A percentile compares a stretch with the other conserved stretches of the same genome.
These are phyloP conservation scores for Cladosporium sp. DNA, from an alignment of 2,329 filamentous ascomycete genomes.

Conservation along the genomic window DNA sequence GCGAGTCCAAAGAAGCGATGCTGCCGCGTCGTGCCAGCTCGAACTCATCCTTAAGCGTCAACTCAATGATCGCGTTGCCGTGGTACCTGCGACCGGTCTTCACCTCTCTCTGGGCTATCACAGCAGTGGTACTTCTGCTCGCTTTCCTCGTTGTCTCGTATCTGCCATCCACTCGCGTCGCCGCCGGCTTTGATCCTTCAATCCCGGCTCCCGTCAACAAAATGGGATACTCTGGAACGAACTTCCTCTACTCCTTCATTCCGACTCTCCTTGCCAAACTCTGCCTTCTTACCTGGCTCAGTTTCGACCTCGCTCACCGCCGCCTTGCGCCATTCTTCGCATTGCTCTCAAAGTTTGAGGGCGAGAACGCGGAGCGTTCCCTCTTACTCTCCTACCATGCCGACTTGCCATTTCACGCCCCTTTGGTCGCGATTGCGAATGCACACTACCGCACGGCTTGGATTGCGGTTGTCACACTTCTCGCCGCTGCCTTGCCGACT, in stretches of 20 bases:
- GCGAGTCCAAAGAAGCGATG: conserved; percentile 41
- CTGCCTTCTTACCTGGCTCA: conserved; percentile 63
- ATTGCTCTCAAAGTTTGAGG: conserved; percentile 43
- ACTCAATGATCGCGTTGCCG: conserved; percentile 44
- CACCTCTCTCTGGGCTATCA: conserved; percentile 62
- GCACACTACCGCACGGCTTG: conserved; percentile 63
- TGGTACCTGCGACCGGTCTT: conserved; percentile 68
- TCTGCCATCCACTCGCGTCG: conserved; percentile 58
- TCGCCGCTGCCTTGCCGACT: conserved; percentile 62
- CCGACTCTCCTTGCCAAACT: conserved; percentile 65
- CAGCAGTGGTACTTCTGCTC: conserved; percentile 58
- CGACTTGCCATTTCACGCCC: conserved; percentile 58
- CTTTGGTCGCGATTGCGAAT: conserved; percentile 55
- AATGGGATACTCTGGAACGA: conserved; percentile 72
- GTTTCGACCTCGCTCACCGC: conserved; percentile 62
- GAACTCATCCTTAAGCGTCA: conserved; percentile 4
- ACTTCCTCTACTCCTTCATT: conserved; percentile 80
- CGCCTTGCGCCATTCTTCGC: conserved; percentile 67
- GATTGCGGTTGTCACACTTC: conserved; percentile 55
- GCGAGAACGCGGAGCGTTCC: conserved; percentile 58
- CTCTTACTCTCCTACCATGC: conserved; percentile 69
- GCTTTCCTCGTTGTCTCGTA: conserved; percentile 77
- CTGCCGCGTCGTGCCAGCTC: conserved; percentile 19
- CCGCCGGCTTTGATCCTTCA: conserved; percentile 66
- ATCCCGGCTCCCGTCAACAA: conserved; percentile 47